Percentiles rank a stretch among this genome's conserved stretches.
These are phyloP conservation scores for Tulasnella sp. DNA, from an alignment of 768 basidiomycete genomes.

Conservation along the genomic window DNA sequence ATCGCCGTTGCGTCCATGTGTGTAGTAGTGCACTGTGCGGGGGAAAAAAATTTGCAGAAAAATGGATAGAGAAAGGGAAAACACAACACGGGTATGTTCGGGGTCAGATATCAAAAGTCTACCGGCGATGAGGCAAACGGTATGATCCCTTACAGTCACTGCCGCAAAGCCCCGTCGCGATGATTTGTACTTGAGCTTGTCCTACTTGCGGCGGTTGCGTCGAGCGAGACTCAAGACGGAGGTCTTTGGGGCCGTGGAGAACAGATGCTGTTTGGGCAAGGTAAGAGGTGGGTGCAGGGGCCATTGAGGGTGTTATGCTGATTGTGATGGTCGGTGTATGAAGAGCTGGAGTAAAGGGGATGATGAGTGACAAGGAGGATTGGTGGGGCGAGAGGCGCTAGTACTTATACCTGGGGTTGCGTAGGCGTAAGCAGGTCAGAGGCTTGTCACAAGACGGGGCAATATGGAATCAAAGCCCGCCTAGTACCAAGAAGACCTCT, in stretches of 20 bases:
- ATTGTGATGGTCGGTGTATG: neutral
- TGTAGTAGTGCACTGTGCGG: conserved; percentile 88
- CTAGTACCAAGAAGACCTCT: too few relatives aligned
- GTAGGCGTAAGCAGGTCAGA: conserved; percentile 13
- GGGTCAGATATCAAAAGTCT: neutral
- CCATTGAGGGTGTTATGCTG: conserved; percentile 26
- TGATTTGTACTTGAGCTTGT: conserved; percentile 70
- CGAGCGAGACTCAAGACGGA: conserved; percentile 65
- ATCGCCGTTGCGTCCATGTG: conserved; percentile 82
- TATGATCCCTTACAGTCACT: conserved; percentile 33
- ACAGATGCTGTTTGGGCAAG: conserved; percentile 62
- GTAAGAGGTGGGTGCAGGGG: conserved; percentile 30
- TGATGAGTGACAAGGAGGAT: neutral
- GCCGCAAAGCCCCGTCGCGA: conserved; percentile 85
- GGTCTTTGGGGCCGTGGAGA: conserved; percentile 72
- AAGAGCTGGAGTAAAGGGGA: conserved; percentile 5
- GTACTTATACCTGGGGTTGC: too few relatives aligned
- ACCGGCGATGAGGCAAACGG: too few relatives aligned
- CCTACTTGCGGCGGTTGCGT: conserved; percentile 60
- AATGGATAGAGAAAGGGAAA: too few relatives aligned
- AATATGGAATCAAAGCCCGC: conserved; percentile 27
- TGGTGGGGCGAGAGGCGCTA: conserved; percentile 14
- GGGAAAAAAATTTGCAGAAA: neutral
- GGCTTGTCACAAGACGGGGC: conserved; percentile 16
- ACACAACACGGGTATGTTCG: neutral